A percentile compares a stretch with the other conserved stretches of the same genome.
Conservation (phyloP, 2,329 filamentous ascomycete genomes). For the Fusarium sp. region DNA sequence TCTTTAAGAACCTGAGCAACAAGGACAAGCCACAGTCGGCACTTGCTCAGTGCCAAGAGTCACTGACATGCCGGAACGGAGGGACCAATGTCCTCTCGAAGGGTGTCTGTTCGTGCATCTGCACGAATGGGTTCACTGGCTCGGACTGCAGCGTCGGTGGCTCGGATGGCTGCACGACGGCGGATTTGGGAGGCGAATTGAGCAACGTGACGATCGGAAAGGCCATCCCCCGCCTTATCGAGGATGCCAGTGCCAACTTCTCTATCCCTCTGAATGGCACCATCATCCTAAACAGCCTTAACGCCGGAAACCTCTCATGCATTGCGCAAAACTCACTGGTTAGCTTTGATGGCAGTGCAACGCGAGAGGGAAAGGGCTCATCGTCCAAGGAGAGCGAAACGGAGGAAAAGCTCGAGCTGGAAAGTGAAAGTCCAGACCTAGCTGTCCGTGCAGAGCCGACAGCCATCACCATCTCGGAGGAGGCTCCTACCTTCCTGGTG, state of each 20-base stretch:
- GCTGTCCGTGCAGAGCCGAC: constrained; percentile 22
- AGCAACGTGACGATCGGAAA: constrained; percentile 80
- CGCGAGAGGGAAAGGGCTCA: constrained; percentile 46
- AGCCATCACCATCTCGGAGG: constrained; percentile 34
- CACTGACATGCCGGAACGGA: constrained; percentile 76
- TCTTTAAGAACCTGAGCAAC: constrained; percentile 60
- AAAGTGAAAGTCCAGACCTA: constrained; percentile 10
- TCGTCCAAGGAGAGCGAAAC: constrained; percentile 39
- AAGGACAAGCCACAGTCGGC: constrained; percentile 49
- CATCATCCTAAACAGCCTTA: constrained; percentile 78
- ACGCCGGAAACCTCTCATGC: constrained; percentile 77
- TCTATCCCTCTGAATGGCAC: constrained; percentile 75
- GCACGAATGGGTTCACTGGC: constrained; percentile 83
- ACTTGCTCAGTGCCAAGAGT: constrained; percentile 64
- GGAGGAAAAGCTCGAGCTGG: constrained; percentile 26
- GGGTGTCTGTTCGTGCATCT: constrained; percentile 82
- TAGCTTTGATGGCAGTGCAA: constrained; percentile 72
- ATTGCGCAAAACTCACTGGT: constrained; percentile 86
- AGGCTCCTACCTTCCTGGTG: constrained; percentile 33
- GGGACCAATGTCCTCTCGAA: constrained; percentile 75
- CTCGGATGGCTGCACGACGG: constrained; percentile 62
- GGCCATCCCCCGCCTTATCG: constrained; percentile 77
- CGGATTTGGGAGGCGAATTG: constrained; percentile 53
- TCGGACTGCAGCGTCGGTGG: constrained; percentile 59
- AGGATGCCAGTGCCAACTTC: constrained; percentile 70